These are phyloP conservation scores for Trichoderma erinaceum DNA, from an alignment of 495 filamentous ascomycete genomes.

Conservation along the genomic window DNA sequence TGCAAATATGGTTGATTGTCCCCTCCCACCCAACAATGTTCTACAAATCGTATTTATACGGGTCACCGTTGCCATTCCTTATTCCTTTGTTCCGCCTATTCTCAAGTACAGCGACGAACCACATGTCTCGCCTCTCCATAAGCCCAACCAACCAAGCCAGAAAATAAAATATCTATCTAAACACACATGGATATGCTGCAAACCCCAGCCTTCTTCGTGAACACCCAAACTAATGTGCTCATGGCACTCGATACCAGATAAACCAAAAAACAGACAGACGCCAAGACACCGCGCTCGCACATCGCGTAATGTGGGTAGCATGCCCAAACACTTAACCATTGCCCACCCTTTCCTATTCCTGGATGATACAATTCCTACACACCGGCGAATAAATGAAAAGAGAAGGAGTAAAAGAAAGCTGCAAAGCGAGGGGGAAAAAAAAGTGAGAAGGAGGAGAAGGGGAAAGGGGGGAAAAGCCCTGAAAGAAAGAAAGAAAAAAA, in stretches of 20 bases:
- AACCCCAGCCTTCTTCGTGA: not conserved
- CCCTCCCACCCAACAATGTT: not conserved
- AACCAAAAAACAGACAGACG: not conserved
- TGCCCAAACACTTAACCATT: not conserved
- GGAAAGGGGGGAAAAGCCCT: not conserved
- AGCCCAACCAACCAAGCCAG: not conserved
- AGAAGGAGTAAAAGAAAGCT: not conserved
- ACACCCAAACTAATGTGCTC: not conserved
- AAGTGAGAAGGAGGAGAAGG: not conserved
- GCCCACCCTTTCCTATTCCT: not conserved
- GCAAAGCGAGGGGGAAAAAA: not conserved
- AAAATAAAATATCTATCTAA: not conserved
- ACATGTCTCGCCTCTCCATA: not conserved
- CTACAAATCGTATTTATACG: not conserved
- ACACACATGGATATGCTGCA: too few relatives aligned
- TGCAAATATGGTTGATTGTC: not conserved
- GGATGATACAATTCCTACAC: not conserved
- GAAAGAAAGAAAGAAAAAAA: not conserved
- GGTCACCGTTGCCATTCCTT: not conserved
- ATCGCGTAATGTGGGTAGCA: not conserved
- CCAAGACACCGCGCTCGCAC: slow-evolving; percentile 4
- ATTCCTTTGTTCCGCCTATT: not conserved
- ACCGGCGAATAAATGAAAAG: not conserved
- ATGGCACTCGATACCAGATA: not conserved
- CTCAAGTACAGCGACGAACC: not conserved